Evolutionary conservation across 306 rosid genomes (phyloP), one percentile per base, ranked within the genome.

Genomic region (Elaeagnus macrophylla): DNA sequence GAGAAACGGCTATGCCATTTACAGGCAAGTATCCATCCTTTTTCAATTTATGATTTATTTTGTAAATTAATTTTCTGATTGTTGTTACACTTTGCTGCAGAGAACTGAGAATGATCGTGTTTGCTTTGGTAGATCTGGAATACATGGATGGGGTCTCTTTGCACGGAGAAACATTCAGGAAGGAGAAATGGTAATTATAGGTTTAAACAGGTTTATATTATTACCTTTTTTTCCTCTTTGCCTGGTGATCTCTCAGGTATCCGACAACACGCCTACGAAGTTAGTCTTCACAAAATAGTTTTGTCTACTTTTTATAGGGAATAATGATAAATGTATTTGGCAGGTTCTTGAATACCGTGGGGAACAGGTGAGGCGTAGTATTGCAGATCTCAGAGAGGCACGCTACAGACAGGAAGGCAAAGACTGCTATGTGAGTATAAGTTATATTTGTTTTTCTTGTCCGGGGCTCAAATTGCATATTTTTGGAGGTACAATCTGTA

Each of bases 271-370:
- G 32, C 32, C 4, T n/a, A n/a, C n/a, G n/a, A 5, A 25, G 2
- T 25, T 25, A 25, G 4, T 25, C 32, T 25, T 42, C 15, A 32
- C 8, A 18, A n/a, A 12, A 9, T 20, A 49, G 11, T 6, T 9
- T 11, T 10, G 17, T 35, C 7, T 55, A 54, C 20, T 47, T 12
- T 17, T 9, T 12, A 39, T 25, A 51, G 14, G 32, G 53, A 57
- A 43, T 72, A 53, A 57, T n/a, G n/a, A n/a, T n/a, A 25, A 64
- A 65, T 39, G 48, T 60, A 16, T 48, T 53, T 66, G 45, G 32
- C 77, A 93, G 99, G 99, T 93, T 73, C 96, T 93, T 72, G 99
- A 93, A 75, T 93, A 93, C 66, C 99, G 96, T 12, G 99, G 99
- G 6, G 99, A 93, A 72, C 99, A 93, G 77, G 96, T 93, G 64